Base-by-base conservation (phyloP, 345 rosid species). In the Populus tremula region DNA sequence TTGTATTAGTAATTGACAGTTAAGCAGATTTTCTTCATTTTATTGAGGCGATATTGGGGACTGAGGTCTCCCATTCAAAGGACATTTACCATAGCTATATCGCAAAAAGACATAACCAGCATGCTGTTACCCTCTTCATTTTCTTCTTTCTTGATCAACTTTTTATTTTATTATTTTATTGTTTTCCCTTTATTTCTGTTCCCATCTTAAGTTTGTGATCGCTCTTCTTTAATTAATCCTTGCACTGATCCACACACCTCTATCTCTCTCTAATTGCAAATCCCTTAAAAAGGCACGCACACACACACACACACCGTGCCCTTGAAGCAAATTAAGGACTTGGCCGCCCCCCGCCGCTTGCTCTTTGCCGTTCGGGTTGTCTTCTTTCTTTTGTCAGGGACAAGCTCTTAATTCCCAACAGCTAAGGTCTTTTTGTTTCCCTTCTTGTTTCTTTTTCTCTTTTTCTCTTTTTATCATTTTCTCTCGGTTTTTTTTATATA, bases 51-150 rank as follows among this genome's bases (percentile, higher is more conserved):
- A 71, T 75, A 78, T 76, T 84, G 66, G 71, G 92, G 94, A 80
- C 79, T 75, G 74, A 85, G 91, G 94, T 90, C 85, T 86, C 91
- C 92, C 85, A 74, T 87, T 89, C 92, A 87, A 87, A 89, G 82
- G 88, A 90, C 93, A 88, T 80, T 76, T 78, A 83, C 85, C 88
- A 63, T 65, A 73, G 53, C 78, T 47, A 67, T 77, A 50, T 61
- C 76, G 27, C 72, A 53, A 66, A 23, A 61, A 38, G 82, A 69
- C 82, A 77, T 45, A 66, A 21, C 31, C 67, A 73, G 33, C 66
- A n/a, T 45, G 11, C 18, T 17, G 2, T 50, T 27, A 29, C 3
- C 36, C 70, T 5, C 20, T 11, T 66, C 10, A 0, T 31, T 10
- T 50, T 25, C 65, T 77, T 75, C 76, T 82, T 27, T 27, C 76